Base-by-base conservation (phyloP, 2,329 filamentous ascomycete genomes). In the Sclerotinia glacialis region DNA sequence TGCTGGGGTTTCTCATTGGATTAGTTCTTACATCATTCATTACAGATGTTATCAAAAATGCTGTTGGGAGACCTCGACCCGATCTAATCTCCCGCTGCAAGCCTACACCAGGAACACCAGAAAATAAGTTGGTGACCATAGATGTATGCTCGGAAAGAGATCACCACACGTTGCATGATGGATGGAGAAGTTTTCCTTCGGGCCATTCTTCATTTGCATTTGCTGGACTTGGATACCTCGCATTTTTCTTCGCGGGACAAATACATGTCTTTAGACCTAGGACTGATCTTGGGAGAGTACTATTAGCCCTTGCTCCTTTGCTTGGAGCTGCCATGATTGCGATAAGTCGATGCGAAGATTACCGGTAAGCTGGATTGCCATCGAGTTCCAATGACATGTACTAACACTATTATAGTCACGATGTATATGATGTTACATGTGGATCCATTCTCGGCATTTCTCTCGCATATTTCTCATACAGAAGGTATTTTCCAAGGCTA, bases 21-120 rank as follows among this genome's bases (percentile, higher is more conserved):
- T 74, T 98, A 34, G 82, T 92, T 72, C 83, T 97, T 60, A 89
- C 92, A 0, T 85, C 87, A 7, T 90, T 97, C 77, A 81, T 98
- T 53, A 98, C 95, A 54, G 93, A 98, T 76, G 80, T 94, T 37
- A 83, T 98, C 75, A 99, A 99, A 79, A 97, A 89, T 74, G 80
- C 87, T 58, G 87, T 86, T 68, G 86, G 86, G 70, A 85, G 87
- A 71, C 86, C 86, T 40, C 86, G 94, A 8, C 94, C 94, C 5
- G 94, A 98, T 78, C 80, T 97, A 46, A 86, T 98, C 52, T 87
- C 89, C n/a, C 88, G 95, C 47, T 99, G 95, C 79, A 88, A 90
- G 70, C 93, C 95, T 0, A 79, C 74, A 0, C 42, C 75, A 0
- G 80, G 78, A 44, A 85, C 85, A 2, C 79, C 82, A 50, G 75